Evolutionary conservation across 306 rosid genomes (phyloP).

Genomic region (Inga oerstediana): DNA sequence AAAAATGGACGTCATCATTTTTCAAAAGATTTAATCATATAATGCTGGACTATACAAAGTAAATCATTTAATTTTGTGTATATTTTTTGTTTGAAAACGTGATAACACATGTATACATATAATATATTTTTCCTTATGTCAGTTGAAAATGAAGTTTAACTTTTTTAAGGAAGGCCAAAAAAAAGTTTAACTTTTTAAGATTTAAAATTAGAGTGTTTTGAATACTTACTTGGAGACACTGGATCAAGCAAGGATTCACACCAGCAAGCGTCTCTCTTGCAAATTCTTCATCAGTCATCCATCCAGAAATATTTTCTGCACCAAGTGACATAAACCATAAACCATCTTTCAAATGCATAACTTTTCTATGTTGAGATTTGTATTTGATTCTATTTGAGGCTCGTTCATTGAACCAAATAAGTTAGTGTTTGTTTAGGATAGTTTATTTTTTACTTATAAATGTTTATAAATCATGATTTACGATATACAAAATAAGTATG

Average conservation of each 20-base stretch:
- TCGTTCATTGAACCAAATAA: neutral
- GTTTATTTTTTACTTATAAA: no score
- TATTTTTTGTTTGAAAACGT: neutral
- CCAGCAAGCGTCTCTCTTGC: slow-evolving; percentile 76
- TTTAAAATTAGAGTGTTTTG: neutral
- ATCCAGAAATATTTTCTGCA: slow-evolving; percentile 41
- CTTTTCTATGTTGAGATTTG: neutral
- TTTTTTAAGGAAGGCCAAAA: no score
- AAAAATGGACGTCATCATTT: neutral
- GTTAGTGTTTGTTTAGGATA: neutral
- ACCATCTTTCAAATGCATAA: neutral
- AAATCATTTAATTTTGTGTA: neutral
- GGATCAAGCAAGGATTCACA: slow-evolving; percentile 56
- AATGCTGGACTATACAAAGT: neutral
- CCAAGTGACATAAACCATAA: neutral
- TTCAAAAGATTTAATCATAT: neutral
- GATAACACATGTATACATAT: neutral
- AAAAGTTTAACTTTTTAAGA: neutral
- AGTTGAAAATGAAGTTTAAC: neutral
- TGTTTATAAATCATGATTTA: no score
- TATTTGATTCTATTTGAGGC: neutral
- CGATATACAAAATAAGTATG: no score
- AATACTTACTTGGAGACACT: slow-evolving; percentile 37
- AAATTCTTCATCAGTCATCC: slow-evolving; percentile 85
- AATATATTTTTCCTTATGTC: neutral